Evolutionary conservation across 2,329 filamentous ascomycete genomes (phyloP).

Genomic region (Arthrobotrys entomopaga): DNA sequence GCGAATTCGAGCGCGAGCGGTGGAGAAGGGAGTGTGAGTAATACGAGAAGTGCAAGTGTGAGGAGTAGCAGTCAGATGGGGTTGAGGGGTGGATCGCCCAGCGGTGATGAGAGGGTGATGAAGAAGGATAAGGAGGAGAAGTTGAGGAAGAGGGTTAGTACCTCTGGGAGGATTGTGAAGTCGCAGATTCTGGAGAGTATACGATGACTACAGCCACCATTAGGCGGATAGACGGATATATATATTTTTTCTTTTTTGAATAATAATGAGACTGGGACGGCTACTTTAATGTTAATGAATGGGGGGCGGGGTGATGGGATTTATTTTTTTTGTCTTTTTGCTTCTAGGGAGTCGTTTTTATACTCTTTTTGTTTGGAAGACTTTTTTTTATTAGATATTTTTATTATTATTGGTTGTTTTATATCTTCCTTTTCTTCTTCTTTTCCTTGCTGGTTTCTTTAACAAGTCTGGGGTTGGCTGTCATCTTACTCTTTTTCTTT

Average conservation of each 20-base stretch:
- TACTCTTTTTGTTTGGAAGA: background rate
- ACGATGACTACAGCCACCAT: slow-evolving; percentile 23
- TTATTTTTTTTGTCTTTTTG: background rate
- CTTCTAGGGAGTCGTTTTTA: background rate
- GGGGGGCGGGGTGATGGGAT: background rate
- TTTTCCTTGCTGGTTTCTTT: slow-evolving; percentile 2
- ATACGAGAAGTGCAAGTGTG: background rate
- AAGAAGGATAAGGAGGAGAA: slow-evolving; percentile 72
- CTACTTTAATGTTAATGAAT: slow-evolving; percentile 10
- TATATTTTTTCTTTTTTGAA: background rate
- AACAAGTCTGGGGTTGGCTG: slow-evolving; percentile 4
- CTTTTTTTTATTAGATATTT: background rate
- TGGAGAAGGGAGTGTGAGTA: slow-evolving; percentile 57
- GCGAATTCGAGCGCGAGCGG: slow-evolving; percentile 57
- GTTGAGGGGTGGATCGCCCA: slow-evolving; percentile 48
- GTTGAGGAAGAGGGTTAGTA: slow-evolving; percentile 81
- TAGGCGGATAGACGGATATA: no score
- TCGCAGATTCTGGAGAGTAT: slow-evolving; percentile 50
- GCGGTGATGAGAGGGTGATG: slow-evolving; percentile 62
- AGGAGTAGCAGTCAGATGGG: slow-evolving; percentile 9
- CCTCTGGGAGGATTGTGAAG: slow-evolving; percentile 72
- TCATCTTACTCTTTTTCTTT: background rate
- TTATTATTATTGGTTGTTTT: slow-evolving; percentile 1
- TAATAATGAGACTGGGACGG: background rate
- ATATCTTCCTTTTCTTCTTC: background rate